A percentile compares a stretch with the other conserved stretches of the same genome.
These are phyloP conservation scores for Auxenochlorella pyrenoidosa DNA, from an alignment of 139 green algal species.

Conservation along the genomic window DNA sequence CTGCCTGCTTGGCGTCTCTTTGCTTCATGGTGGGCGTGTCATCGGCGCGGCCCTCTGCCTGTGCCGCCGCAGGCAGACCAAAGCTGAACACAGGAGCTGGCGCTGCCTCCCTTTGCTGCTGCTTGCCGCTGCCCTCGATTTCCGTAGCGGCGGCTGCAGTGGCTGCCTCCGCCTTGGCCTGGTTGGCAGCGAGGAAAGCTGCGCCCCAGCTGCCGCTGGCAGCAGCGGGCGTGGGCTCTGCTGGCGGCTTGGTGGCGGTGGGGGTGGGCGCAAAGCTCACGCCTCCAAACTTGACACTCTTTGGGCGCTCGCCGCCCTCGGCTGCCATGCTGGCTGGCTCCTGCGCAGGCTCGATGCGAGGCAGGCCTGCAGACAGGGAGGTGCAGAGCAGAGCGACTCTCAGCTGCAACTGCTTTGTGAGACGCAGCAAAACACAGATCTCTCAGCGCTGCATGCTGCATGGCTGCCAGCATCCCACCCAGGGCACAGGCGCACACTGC, in stretches of 20 bases:
- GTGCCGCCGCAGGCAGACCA: background rate
- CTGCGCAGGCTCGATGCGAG: background rate
- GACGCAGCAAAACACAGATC: too few relatives aligned
- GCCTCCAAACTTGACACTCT: conserved; percentile 42
- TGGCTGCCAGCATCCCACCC: too few relatives aligned
- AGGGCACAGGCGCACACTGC: too few relatives aligned
- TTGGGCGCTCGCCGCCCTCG: conserved; percentile 11
- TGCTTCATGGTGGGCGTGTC: conserved; percentile 22
- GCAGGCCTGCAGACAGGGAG: conserved; percentile 18
- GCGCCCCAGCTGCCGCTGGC: conserved; percentile 20
- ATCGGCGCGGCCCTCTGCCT: background rate
- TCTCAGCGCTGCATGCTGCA: too few relatives aligned
- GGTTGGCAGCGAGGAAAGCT: conserved; percentile 14
- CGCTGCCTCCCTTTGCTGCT: background rate
- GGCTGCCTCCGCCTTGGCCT: background rate
- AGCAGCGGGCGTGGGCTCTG: background rate
- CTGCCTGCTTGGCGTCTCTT: background rate
- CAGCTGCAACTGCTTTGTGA: background rate
- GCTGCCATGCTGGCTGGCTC: background rate
- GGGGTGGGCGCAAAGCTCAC: conserved; percentile 26
- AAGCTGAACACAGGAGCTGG: conserved; percentile 13
- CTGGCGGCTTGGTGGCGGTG: background rate
- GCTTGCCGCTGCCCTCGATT: conserved; percentile 4
- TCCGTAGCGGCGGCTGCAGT: background rate
- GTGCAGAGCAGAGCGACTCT: background rate